Percentiles rank a stretch among this genome's conserved stretches.
These are phyloP conservation scores for Melanogaster broomeanus DNA, from an alignment of 768 basidiomycete species.

Conservation along the genomic window DNA sequence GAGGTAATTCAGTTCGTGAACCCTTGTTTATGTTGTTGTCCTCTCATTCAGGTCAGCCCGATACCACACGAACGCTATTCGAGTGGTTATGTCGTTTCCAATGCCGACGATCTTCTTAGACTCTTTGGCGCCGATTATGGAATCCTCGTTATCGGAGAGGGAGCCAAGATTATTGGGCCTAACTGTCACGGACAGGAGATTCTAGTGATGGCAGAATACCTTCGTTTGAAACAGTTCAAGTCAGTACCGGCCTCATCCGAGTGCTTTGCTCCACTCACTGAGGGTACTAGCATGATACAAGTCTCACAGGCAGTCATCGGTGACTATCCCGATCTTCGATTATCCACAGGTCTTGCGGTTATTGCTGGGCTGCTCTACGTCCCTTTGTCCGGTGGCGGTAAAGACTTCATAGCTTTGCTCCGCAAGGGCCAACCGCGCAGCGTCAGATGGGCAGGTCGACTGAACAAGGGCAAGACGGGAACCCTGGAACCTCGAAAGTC, in stretches of 20 bases:
- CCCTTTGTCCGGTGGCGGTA: conserved; percentile 68
- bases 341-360: conserved; percentile 58
- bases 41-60: conserved; percentile 60
- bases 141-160: conserved; percentile 69
- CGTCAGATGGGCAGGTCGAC: conserved; percentile 80
- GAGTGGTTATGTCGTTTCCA: conserved; percentile 76
- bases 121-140: conserved; percentile 82
- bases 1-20: background rate
- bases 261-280: background rate
- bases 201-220: conserved; percentile 76
- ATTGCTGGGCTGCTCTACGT: conserved; percentile 78
- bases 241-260: conserved; percentile 32
- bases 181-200: conserved; percentile 77
- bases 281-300: conserved; percentile 55
- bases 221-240: conserved; percentile 72
- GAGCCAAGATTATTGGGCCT: conserved; percentile 68
- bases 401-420: conserved; percentile 81
- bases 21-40: background rate
- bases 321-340: conserved; percentile 73
- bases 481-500: conserved; percentile 73
- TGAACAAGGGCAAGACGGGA: conserved; percentile 45
- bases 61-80: conserved; percentile 59
- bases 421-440: conserved; percentile 73
- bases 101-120: conserved; percentile 74
- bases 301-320: conserved; percentile 64